Evolutionary conservation across 768 basidiomycete genomes (phyloP), one percentile per base, ranked within the genome.

Genomic region (Lepiota venenata): DNA sequence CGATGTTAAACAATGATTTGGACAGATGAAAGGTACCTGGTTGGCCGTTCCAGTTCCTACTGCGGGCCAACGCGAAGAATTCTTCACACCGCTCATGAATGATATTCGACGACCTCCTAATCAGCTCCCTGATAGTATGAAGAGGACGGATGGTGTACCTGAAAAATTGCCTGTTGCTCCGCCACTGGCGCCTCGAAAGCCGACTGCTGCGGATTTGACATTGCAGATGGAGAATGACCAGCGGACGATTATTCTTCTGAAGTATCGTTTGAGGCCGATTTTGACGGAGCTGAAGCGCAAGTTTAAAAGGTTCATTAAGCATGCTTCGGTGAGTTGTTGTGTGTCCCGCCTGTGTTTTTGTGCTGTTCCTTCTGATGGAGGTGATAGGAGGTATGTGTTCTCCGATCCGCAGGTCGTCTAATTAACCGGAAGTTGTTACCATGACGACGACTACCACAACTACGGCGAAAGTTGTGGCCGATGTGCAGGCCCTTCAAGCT

Each of bases 1-100:
- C 1, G 97, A 98, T 60, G 92, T 98, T 18, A 82, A 84, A 43
- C 75, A 81, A 4, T 98, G 97, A 96, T 99, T 99, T 62, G 97
- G 96, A 0, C 73, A 79, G 1, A 77, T 79, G 8, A 80, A 80
- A 38, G 86, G 88, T 40, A 93, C 87, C 61, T 84, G 90, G 15
- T 76, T 98, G n/a, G 70, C 74, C 29, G 71, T 98, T 12, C 58
- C 64, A 0, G 39, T 61, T 3, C 91, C 95, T 0, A 72, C 69
- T 0, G 51, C 68, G 1, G 69, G 74, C 48, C 83, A 89, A 61
- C 80, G 94, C 15, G 69, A 71, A 9, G 74, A 71, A 1, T 99
- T 97, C 79, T 98, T 98, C 61, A 74, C 78, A 15, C 74, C n/a
- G n/a, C n/a, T n/a, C n/a, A n/a, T n/a, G n/a, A n/a, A n/a, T n/a